phyloP scores from a whole-genome alignment of 805 yeast genomes.

The Yamadazyma nakazawae region DNA sequence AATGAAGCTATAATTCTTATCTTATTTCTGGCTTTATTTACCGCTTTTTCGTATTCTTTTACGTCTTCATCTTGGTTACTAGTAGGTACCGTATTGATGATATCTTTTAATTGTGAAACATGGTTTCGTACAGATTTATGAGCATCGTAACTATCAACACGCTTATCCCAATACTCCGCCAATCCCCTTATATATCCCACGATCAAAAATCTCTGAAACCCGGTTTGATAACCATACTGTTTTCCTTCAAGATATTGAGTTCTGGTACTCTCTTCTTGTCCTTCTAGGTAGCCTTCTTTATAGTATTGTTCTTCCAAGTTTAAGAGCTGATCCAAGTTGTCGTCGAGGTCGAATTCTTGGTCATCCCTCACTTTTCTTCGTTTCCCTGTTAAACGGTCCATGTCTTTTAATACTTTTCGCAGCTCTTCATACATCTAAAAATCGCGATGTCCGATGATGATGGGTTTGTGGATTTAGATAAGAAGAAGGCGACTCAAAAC shows the following conservation, averaged over 20 bases:
- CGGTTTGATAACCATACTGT: constrained; percentile 78
- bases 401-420: background rate
- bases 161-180: constrained; percentile 34
- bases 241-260: constrained; percentile 74
- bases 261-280: constrained; percentile 54
- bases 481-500: constrained; percentile 13
- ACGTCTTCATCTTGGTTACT: constrained; percentile 56
- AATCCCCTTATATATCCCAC: constrained; percentile 67
- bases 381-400: background rate
- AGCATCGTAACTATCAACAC: constrained; percentile 17
- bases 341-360: constrained; percentile 8
- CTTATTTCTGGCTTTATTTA: constrained; percentile 59
- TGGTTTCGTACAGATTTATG: constrained; percentile 18
- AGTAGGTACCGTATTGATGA: constrained; percentile 18
- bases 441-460: constrained; percentile 3
- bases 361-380: constrained; percentile 6
- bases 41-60: constrained; percentile 48
- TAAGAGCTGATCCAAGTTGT: constrained; percentile 49
- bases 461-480: background rate
- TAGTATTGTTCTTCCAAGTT: constrained; percentile 62
- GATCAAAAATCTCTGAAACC: constrained; percentile 64
- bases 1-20: constrained; percentile 47
- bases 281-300: constrained; percentile 69
- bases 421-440: background rate
- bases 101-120: constrained; percentile 28